Evolutionary conservation across 2,329 filamentous ascomycete species (phyloP).

Genomic region (Esteya vermicola): DNA sequence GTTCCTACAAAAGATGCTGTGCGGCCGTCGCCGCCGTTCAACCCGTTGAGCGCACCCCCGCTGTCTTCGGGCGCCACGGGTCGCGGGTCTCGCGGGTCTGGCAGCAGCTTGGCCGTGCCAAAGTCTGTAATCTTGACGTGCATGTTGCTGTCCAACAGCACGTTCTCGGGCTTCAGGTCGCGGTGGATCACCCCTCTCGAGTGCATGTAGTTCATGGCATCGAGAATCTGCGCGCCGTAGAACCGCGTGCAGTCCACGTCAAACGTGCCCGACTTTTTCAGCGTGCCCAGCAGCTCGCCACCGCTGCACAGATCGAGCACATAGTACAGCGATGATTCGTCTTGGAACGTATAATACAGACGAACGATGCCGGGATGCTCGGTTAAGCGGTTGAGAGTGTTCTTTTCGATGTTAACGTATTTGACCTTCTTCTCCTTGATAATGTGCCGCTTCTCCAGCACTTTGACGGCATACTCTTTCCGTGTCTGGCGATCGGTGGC

Average conservation of each 20-base stretch:
- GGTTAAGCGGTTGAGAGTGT: conserved; percentile 88
- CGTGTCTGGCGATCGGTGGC: conserved; percentile 87
- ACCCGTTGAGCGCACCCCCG: not conserved
- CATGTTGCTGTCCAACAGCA: conserved; percentile 88
- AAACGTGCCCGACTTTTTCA: conserved; percentile 91
- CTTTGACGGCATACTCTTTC: conserved; percentile 96
- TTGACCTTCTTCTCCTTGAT: conserved; percentile 99
- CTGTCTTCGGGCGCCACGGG: conserved; percentile 25
- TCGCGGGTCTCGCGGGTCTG: conserved; percentile 36
- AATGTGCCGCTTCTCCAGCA: conserved; percentile 95
- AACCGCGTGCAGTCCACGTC: conserved; percentile 90
- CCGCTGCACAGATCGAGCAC: conserved; percentile 87
- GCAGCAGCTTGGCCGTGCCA: conserved; percentile 88
- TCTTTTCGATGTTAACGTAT: conserved; percentile 99
- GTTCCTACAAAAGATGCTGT: conserved; percentile 95
- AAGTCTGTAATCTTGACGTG: conserved; percentile 99
- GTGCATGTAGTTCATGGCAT: conserved; percentile 97
- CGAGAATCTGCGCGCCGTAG: conserved; percentile 89
- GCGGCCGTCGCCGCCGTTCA: conserved; percentile 55
- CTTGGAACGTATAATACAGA: conserved; percentile 97
- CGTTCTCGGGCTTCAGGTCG: conserved; percentile 93
- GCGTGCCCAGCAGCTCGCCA: conserved; percentile 77
- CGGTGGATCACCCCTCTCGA: conserved; percentile 89
- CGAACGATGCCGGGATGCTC: conserved; percentile 95
- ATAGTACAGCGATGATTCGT: conserved; percentile 91